Evolutionary conservation across 73 alveolate genomes (phyloP).

Genomic region (Diophrys appendiculata): DNA sequence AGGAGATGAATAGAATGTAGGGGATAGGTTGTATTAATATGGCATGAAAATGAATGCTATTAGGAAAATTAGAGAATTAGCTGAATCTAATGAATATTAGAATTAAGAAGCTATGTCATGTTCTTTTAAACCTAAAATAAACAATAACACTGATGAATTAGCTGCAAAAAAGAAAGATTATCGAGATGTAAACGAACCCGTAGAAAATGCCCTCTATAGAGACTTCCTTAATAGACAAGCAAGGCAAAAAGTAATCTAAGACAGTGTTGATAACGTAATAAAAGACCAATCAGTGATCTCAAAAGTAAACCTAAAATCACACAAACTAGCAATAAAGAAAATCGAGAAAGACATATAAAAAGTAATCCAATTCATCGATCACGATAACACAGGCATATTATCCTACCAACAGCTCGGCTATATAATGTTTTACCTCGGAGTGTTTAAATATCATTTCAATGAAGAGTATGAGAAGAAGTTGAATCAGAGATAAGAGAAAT

Average conservation of each 20-base stretch:
- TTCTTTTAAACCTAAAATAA: background rate
- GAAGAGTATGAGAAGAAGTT: constrained; percentile 17
- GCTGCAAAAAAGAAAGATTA: background rate
- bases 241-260: constrained; percentile 18
- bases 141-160: background rate
- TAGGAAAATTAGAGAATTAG: background rate
- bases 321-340: constrained; percentile 23
- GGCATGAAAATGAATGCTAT: background rate
- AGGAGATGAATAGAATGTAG: background rate
- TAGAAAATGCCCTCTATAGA: constrained; percentile 11
- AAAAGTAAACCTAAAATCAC: constrained; percentile 19
- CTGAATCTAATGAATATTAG: background rate
- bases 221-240: constrained; percentile 13
- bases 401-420: constrained; percentile 21
- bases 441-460: constrained; percentile 32
- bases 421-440: constrained; percentile 15
- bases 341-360: constrained; percentile 22
- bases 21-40: background rate
- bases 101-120: background rate
- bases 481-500: background rate
- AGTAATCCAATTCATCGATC: constrained; percentile 28
- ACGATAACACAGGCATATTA: constrained; percentile 6
- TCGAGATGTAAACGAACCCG: background rate
- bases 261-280: constrained; percentile 11
- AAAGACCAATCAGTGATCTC: background rate